A percentile compares a stretch with the other conserved stretches of the same genome.
Evolutionary conservation across 306 rosid genomes (phyloP).

Genomic region (Castanospermum australe): DNA sequence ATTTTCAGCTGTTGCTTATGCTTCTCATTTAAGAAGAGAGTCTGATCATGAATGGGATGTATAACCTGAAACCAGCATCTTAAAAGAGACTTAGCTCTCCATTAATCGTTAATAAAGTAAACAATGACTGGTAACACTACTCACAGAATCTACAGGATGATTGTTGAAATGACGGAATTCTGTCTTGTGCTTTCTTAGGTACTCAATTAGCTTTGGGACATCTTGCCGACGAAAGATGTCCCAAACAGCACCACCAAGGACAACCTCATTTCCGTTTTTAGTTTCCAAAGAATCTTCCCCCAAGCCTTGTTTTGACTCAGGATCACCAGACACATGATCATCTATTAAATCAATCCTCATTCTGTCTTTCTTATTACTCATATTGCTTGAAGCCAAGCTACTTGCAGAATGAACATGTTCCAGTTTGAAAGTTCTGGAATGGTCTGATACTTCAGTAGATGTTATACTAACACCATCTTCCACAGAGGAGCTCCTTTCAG

Average conservation of each 20-base stretch:
- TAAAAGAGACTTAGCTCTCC: conserved; percentile 14
- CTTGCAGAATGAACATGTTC: conserved; percentile 35
- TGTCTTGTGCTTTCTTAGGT: conserved; percentile 55
- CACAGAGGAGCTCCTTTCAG: background rate
- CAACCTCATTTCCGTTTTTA: conserved; percentile 26
- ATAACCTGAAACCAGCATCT: conserved; percentile 50
- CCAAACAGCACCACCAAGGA: conserved; percentile 70
- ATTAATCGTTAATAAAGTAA: background rate
- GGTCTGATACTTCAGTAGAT: conserved; percentile 25
- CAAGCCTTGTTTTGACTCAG: conserved; percentile 24
- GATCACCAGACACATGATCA: conserved; percentile 23
- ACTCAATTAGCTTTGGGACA: conserved; percentile 58
- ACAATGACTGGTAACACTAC: conserved; percentile 31
- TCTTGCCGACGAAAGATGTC: conserved; percentile 77
- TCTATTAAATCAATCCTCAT: conserved; percentile 19
- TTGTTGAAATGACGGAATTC: conserved; percentile 59
- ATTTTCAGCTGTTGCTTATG: conserved; percentile 63
- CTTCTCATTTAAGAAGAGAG: conserved; percentile 52
- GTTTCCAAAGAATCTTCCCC: conserved; percentile 33
- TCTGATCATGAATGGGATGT: conserved; percentile 81
- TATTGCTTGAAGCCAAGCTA: conserved; percentile 5
- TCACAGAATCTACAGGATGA: conserved; percentile 55
- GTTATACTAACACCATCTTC: conserved; percentile 2
- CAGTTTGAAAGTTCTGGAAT: background rate
- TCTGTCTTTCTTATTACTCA: conserved; percentile 10